Percentiles rank a stretch among this genome's conserved stretches.
These are phyloP conservation scores for Pleurotus platypus DNA, from an alignment of 768 basidiomycete genomes.

Conservation along the genomic window DNA sequence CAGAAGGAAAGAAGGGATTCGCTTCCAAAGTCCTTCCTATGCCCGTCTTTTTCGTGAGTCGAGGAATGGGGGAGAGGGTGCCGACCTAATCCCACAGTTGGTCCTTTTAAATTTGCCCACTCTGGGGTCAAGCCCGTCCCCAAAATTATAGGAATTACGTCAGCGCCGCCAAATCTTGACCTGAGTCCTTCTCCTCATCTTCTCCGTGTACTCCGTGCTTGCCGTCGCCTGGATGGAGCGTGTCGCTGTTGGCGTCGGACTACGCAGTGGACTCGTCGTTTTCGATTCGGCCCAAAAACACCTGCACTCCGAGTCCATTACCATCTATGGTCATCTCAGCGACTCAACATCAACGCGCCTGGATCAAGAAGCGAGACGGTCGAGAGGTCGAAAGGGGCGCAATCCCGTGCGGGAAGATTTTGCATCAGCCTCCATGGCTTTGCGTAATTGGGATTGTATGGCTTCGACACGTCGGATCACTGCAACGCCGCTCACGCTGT, in stretches of 20 bases:
- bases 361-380: too few species aligned
- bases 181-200: not conserved
- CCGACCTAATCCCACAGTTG: not conserved
- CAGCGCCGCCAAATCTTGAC: not conserved
- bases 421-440: too few species aligned
- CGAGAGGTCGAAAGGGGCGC: too few species aligned
- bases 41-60: conserved; percentile 3
- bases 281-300: not conserved
- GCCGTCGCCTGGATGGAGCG: not conserved
- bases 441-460: too few species aligned
- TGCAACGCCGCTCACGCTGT: too few species aligned
- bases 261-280: not conserved
- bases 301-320: not conserved
- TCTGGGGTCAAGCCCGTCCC: conserved; percentile 8
- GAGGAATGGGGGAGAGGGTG: not conserved
- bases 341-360: not conserved
- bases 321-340: not conserved
- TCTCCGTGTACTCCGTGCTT: not conserved
- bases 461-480: too few species aligned
- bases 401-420: too few species aligned
- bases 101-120: conserved; percentile 4
- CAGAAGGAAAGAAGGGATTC: conserved; percentile 4
- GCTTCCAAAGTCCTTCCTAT: conserved; percentile 14
- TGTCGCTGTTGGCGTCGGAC: not conserved
- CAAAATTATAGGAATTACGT: conserved; percentile 9